These are phyloP conservation scores for Xerocomus spinulosus DNA, from an alignment of 768 basidiomycete genomes.

Conservation along the genomic window DNA sequence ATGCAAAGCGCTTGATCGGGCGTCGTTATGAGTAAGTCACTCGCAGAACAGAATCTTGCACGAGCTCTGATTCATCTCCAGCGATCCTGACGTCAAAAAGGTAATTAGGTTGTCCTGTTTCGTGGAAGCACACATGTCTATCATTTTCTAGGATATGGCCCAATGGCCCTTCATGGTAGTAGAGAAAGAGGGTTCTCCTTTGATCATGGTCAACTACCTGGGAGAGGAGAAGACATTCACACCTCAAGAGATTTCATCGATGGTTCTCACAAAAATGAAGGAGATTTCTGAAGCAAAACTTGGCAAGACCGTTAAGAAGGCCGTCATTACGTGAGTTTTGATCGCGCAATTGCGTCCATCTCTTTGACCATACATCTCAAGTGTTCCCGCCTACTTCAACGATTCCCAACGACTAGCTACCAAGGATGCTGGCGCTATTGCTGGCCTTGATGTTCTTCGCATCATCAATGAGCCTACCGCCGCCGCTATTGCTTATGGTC, in stretches of 20 bases:
- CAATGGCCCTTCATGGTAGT: slow-evolving; percentile 99
- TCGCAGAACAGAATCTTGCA: background rate
- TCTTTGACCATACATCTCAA: slow-evolving; percentile 22
- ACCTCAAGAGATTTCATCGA: slow-evolving; percentile 99
- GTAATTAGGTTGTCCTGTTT: slow-evolving; percentile 23
- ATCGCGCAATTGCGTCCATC: slow-evolving; percentile 1
- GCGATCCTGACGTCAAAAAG: slow-evolving; percentile 93
- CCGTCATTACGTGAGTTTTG: slow-evolving; percentile 85
- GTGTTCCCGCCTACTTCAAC: slow-evolving; percentile 99
- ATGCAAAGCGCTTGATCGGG: slow-evolving; percentile 98
- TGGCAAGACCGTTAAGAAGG: slow-evolving; percentile 97
- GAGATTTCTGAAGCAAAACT: slow-evolving; percentile 99
- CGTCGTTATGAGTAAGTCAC: slow-evolving; percentile 83
- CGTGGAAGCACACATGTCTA: background rate
- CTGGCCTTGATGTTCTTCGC: slow-evolving; percentile 98
- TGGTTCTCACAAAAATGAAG: slow-evolving; percentile 99
- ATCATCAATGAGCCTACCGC: slow-evolving; percentile 99
- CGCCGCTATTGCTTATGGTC: slow-evolving; percentile 98
- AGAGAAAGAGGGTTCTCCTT: slow-evolving; percentile 94
- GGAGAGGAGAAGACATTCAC: slow-evolving; percentile 94
- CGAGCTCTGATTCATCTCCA: slow-evolving; percentile 25
- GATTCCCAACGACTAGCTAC: slow-evolving; percentile 99
- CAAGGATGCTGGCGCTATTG: slow-evolving; percentile 97
- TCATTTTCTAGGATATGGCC: slow-evolving; percentile 66
- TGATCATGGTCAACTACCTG: slow-evolving; percentile 95